phyloP scores from a whole-genome alignment of 805 yeast genomes.

The Tetrapisispora pingtungensis region DNA sequence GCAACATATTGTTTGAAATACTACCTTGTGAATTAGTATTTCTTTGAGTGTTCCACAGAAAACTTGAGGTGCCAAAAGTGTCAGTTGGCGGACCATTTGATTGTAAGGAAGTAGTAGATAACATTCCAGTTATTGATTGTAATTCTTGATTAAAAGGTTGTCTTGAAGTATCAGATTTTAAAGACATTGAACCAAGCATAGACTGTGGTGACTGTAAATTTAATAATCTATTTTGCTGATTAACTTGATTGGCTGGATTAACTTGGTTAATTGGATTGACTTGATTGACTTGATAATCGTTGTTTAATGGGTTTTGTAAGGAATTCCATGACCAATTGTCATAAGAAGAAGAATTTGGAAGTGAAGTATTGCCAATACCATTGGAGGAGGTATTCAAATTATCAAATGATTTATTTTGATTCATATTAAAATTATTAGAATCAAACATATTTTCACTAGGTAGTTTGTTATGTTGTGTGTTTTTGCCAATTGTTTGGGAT shows the following conservation, averaged over 20 bases:
- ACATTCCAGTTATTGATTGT: constrained; percentile 18
- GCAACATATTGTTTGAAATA: background rate
- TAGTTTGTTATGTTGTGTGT: background rate
- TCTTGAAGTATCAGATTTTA: constrained; percentile 7
- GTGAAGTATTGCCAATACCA: background rate
- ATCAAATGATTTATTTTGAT: background rate
- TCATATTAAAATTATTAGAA: background rate
- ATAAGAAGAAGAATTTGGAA: background rate
- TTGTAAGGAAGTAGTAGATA: constrained; percentile 19
- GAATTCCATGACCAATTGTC: constrained; percentile 3
- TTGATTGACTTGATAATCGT: background rate
- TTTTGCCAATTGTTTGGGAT: background rate
- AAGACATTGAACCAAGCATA: background rate
- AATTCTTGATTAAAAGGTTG: constrained; percentile 20
- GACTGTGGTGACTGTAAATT: constrained; percentile 1
- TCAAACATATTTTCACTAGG: background rate
- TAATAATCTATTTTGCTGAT: background rate
- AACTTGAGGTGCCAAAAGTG: constrained; percentile 3
- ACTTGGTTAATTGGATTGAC: too few species aligned
- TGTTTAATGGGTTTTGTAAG: background rate
- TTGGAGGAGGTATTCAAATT: background rate
- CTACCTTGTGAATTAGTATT: background rate
- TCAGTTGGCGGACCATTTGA: constrained; percentile 4
- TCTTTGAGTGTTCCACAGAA: constrained; percentile 14
- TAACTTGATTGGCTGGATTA: too few species aligned